Percentiles rank a stretch among this genome's conserved stretches.
Conservation (phyloP, 768 basidiomycete species). For the Hemileccinum impolitum region DNA sequence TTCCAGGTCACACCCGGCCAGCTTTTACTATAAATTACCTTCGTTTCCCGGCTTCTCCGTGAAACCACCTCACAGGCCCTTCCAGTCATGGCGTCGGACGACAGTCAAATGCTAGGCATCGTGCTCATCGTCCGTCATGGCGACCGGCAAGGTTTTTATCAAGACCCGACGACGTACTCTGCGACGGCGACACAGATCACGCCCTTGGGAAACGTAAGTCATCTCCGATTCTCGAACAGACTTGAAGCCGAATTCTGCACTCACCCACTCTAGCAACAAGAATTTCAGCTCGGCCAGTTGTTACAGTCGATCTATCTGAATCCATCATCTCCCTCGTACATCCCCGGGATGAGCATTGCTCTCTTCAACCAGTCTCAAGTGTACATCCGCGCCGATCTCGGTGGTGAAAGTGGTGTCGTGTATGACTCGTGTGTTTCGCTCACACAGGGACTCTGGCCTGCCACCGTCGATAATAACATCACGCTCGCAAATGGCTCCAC, state of each 20-base stretch:
- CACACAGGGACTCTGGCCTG: conserved; percentile 67
- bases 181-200: conserved; percentile 58
- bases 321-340: conserved; percentile 48
- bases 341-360: conserved; percentile 37
- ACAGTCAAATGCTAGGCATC: conserved; percentile 46
- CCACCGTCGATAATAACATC: conserved; percentile 41
- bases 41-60: not conserved
- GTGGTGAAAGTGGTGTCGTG: conserved; percentile 67
- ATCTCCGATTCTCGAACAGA: not conserved
- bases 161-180: conserved; percentile 54
- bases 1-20: too few relatives aligned
- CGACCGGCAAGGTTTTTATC: conserved; percentile 65
- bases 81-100: conserved; percentile 13
- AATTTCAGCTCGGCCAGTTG: conserved; percentile 51
- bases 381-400: conserved; percentile 59
- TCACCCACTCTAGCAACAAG: conserved; percentile 43
- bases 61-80: not conserved
- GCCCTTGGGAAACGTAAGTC: conserved; percentile 61
- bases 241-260: not conserved
- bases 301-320: conserved; percentile 55
- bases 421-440: conserved; percentile 64
- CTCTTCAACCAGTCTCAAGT: conserved; percentile 40
- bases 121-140: conserved; percentile 59
- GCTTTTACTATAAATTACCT: too few relatives aligned
- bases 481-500: conserved; percentile 66